Base-by-base conservation (phyloP, 345 rosid species). In the Ricinus communis region DNA sequence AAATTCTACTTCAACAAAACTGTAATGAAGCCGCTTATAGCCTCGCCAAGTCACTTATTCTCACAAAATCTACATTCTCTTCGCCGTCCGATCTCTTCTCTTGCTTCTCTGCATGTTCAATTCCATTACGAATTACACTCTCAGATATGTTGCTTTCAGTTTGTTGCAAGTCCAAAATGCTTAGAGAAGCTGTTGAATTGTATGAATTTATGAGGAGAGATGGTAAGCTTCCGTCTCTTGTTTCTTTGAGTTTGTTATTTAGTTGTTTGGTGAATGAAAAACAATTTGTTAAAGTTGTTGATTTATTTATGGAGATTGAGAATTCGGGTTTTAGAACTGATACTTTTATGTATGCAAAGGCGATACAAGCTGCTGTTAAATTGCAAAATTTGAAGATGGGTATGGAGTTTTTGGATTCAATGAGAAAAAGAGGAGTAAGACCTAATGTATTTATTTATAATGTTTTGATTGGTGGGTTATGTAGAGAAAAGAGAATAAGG, bases 321-420 rank as follows among this genome's bases (percentile, higher is more conserved):
- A 83, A 66, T 18, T 81, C 80, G 27, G 85, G 87, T 71, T 81
- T 83, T 67, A 74, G 80, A 61, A 87, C 91, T n/a, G 86, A 85
- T 72, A 83, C 68, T 64, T 76, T 85, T 74, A 82, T 85, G 58
- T 88, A 76, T 6, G 93, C 87, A 15, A 93, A 89, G 62, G 97
- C 89, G 1, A 80, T 93, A 27, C 88, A 87, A 74, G 87, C 97
- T 1, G 91, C 97, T 0, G 94, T 83, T 24, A 88, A 85, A 55
- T 28, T 84, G 65, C 86, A 90, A 49, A 90, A 90, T 55, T 33
- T 87, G 79, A 78, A 74, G 31, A 85, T 74, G 71, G 96, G 86
- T 46, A 54, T 66, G 49, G 84, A 84, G 76, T 61, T 91, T 69
- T 45, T 93, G 59, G 80, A 84, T 52, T 63, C 62, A 21, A 90